These are phyloP conservation scores for Sporothrix protearum DNA, from an alignment of 2,329 filamentous ascomycete species.

Conservation along the genomic window DNA sequence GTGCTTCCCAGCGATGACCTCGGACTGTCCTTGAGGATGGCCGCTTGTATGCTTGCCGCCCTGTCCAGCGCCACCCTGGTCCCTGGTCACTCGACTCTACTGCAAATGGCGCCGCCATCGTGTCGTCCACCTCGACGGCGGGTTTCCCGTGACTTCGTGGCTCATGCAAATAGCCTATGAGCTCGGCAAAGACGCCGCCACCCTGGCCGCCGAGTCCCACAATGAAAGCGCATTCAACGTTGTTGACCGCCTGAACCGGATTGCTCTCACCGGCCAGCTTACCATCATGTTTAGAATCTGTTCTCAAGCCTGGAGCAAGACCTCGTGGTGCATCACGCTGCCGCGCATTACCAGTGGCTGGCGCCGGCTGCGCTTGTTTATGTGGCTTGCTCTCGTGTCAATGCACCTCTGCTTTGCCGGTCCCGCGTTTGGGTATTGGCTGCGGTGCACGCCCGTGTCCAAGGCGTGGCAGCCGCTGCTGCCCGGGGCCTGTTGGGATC, in stretches of 20 bases:
- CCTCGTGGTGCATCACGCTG: constrained; percentile 39
- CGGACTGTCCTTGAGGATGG: background rate
- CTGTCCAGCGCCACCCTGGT: background rate
- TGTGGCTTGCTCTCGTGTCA: constrained; percentile 36
- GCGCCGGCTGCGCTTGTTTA: constrained; percentile 29
- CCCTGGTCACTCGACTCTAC: constrained; percentile 30
- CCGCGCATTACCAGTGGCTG: constrained; percentile 35
- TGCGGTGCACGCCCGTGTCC: constrained; percentile 32
- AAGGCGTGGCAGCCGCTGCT: constrained; percentile 32
- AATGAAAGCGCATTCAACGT: background rate
- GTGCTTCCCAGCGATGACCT: background rate
- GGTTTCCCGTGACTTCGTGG: constrained; percentile 30
- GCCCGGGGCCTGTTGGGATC: constrained; percentile 33
- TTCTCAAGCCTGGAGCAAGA: constrained; percentile 38
- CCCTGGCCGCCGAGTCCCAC: background rate
- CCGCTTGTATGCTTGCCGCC: background rate
- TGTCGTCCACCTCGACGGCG: constrained; percentile 32
- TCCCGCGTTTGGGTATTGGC: constrained; percentile 33
- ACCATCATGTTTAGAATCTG: constrained; percentile 33
- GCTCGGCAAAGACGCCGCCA: background rate
- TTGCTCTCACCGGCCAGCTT: constrained; percentile 26
- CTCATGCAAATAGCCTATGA: constrained; percentile 22
- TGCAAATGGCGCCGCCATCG: constrained; percentile 32
- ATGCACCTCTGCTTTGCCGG: constrained; percentile 35
- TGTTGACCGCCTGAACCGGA: constrained; percentile 8